These are phyloP conservation scores for Fraxinus cuspidata DNA, from an alignment of 257 asterid genomes.

Conservation along the genomic window DNA sequence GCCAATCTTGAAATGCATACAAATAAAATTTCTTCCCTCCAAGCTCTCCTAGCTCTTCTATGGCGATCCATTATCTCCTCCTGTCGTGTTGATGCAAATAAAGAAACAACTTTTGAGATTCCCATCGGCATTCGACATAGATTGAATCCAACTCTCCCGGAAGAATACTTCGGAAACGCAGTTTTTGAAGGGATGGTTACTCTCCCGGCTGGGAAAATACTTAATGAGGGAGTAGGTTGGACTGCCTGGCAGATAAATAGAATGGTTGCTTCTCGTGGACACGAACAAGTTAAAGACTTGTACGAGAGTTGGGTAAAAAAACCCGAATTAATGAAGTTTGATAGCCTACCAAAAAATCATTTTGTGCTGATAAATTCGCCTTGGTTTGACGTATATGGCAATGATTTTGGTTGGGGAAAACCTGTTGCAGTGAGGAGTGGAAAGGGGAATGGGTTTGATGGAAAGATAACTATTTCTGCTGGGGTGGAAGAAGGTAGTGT, in stretches of 20 bases:
- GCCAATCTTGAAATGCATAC: constrained; percentile 31
- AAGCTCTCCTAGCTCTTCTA: constrained; percentile 49
- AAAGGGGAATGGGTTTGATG: constrained; percentile 31
- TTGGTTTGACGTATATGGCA: constrained; percentile 40
- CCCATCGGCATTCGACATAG: constrained; percentile 37
- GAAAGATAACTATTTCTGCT: constrained; percentile 42
- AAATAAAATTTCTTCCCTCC: constrained; percentile 41
- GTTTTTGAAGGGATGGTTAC: constrained; percentile 23
- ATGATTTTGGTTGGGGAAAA: constrained; percentile 53
- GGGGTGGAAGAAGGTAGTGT: constrained; percentile 48
- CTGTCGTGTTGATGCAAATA: background rate
- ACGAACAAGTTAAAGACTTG: constrained; percentile 27
- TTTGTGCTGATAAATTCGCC: constrained; percentile 45
- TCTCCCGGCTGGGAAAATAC: constrained; percentile 23
- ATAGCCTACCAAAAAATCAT: constrained; percentile 1
- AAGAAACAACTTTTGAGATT: constrained; percentile 24
- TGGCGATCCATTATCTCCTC: constrained; percentile 44
- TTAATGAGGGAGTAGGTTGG: constrained; percentile 46
- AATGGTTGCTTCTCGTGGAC: constrained; percentile 20
- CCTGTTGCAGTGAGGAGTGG: constrained; percentile 60
- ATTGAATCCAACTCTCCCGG: constrained; percentile 38
- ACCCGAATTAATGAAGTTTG: constrained; percentile 25
- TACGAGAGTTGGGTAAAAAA: constrained; percentile 35
- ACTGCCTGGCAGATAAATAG: constrained; percentile 43
- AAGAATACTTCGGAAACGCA: constrained; percentile 56